Conservation (phyloP, 441 rosid species). For the Eutrema salsugineum region DNA sequence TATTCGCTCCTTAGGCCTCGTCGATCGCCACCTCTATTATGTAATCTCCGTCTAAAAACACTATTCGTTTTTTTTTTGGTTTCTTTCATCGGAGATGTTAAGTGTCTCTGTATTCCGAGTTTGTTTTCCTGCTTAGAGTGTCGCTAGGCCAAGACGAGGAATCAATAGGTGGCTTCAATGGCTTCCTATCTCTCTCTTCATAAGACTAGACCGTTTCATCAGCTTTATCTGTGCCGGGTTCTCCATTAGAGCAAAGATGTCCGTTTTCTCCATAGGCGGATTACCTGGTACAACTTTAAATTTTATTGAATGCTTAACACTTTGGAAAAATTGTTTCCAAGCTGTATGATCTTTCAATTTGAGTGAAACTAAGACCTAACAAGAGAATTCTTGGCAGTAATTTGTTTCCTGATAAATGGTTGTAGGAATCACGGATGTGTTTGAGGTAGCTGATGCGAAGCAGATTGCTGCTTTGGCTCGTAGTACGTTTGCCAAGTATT, state of each 20-base stretch:
- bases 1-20: slow-evolving; percentile 60
- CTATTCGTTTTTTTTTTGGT: background rate
- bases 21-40: slow-evolving; percentile 39
- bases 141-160: slow-evolving; percentile 51
- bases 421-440: slow-evolving; percentile 37
- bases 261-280: slow-evolving; percentile 19
- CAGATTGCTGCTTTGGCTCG: slow-evolving; percentile 53
- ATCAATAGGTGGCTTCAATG: slow-evolving; percentile 55
- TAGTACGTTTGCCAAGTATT: slow-evolving; percentile 46
- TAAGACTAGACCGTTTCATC: slow-evolving; percentile 27
- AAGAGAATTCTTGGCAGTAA: background rate
- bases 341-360: background rate
- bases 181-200: slow-evolving; percentile 49
- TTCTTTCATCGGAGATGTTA: background rate
- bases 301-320: background rate
- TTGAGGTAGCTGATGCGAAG: slow-evolving; percentile 49
- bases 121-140: slow-evolving; percentile 40
- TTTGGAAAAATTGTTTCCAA: background rate
- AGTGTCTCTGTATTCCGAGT: background rate
- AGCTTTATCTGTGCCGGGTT: slow-evolving; percentile 31
- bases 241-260: slow-evolving; percentile 18
- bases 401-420: background rate
- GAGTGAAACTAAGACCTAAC: background rate
- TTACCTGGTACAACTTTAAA: slow-evolving; percentile 26
- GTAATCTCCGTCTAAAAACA: slow-evolving; percentile 25